phyloP scores from a whole-genome alignment of 257 asterid species.

The Solanum rostratum region DNA sequence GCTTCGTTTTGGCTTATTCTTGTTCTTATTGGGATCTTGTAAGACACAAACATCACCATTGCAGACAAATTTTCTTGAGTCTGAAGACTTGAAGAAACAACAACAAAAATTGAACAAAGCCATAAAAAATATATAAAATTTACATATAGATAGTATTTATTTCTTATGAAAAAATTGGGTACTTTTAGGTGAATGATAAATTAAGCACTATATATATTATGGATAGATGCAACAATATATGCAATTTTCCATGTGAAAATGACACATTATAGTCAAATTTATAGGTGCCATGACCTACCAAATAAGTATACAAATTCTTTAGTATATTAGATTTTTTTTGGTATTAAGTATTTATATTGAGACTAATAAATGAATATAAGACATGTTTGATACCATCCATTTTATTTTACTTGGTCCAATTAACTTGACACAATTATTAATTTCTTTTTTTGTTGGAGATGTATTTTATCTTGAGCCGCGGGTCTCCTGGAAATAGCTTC shows the following conservation, averaged over 20 bases:
- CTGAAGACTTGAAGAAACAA: background rate
- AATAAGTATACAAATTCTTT: background rate
- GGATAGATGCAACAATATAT: background rate
- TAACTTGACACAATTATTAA: no score
- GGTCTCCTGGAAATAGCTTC: no score
- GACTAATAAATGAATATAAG: background rate
- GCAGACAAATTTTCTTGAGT: background rate
- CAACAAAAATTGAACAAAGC: background rate
- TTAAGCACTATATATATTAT: background rate
- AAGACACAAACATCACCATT: background rate
- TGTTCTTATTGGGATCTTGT: background rate
- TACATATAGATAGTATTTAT: background rate
- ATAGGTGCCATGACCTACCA: background rate
- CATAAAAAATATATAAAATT: background rate
- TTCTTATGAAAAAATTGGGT: background rate
- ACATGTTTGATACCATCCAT: background rate
- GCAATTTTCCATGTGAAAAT: background rate
- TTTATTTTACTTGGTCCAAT: no score
- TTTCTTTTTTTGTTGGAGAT: no score
- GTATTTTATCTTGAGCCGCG: no score
- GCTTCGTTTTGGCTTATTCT: background rate
- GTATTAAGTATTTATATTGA: no score
- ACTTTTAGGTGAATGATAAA: background rate
- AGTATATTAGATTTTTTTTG: background rate
- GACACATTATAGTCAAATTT: background rate